These are phyloP conservation scores for Neurospora terricola DNA, from an alignment of 495 filamentous ascomycete genomes.

Conservation along the genomic window DNA sequence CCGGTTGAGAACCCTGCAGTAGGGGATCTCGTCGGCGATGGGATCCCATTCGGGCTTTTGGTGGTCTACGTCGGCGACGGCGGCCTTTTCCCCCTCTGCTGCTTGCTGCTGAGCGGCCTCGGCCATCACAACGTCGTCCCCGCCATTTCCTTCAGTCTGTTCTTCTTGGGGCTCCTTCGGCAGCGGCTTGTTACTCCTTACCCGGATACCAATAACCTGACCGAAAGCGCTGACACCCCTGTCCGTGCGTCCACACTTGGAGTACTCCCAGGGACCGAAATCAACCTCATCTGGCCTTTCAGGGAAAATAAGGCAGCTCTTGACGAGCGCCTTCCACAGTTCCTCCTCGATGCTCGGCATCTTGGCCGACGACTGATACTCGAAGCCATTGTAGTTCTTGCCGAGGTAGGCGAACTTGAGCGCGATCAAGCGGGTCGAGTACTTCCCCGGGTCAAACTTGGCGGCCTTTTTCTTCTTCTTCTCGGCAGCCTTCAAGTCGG, in stretches of 20 bases:
- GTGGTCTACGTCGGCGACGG: not conserved
- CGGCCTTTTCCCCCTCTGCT: not conserved
- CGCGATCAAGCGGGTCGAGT: conserved; percentile 74
- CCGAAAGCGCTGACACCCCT: conserved; percentile 92
- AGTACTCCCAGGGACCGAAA: conserved; percentile 77
- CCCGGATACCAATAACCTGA: conserved; percentile 75
- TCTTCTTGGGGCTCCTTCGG: conserved; percentile 7
- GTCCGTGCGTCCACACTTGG: conserved; percentile 90
- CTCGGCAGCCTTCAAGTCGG: conserved; percentile 1
- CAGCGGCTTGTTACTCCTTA: conserved; percentile 66
- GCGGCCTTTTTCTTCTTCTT: conserved; percentile 8
- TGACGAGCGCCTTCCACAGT: conserved; percentile 79
- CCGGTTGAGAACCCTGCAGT: conserved; percentile 70
- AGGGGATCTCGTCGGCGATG: conserved; percentile 71
- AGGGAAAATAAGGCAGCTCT: conserved; percentile 70
- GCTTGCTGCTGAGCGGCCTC: not conserved
- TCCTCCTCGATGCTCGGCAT: conserved; percentile 82
- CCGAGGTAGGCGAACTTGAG: conserved; percentile 93
- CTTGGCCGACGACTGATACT: conserved; percentile 57
- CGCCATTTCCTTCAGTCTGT: not conserved
- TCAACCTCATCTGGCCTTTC: conserved; percentile 44
- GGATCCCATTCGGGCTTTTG: conserved; percentile 51
- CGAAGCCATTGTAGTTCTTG: conserved; percentile 81
- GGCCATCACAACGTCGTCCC: not conserved
- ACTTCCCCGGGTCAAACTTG: conserved; percentile 66